Evolutionary conservation across 2,329 filamentous ascomycete genomes (phyloP), one percentile per base, ranked within the genome.

Genomic region (Arthrobotrys entomopaga): DNA sequence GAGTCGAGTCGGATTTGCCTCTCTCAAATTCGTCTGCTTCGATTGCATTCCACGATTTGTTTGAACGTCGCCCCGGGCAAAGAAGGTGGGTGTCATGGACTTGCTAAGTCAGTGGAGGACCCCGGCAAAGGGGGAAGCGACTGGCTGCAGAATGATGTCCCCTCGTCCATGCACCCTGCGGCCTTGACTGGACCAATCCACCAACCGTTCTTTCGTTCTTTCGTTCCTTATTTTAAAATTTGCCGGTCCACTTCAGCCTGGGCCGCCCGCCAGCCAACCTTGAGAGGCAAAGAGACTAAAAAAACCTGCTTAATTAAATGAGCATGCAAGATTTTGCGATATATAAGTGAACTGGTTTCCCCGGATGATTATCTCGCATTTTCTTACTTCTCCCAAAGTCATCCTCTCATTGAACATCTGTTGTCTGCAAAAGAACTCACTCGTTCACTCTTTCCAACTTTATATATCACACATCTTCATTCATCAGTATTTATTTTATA

Each of bases 161-260:
- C 42, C 8, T n/a, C 3, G 42, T n/a, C 42, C 15, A 26, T 53
- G 49, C 11, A 2, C 49, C 20, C 20, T 16, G n/a, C n/a, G n/a
- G n/a, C n/a, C n/a, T n/a, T n/a, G 34, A 24, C 40, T 43, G 29
- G 38, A 40, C 50, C 61, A 49, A 13, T 29, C 59, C 34, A 29
- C 34, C 16, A 40, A 34, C 20, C 19, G 40, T 22, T n/a, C n/a
- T n/a, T n/a, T 29, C 54, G 42, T 29, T 61, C 40, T 49, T 43
- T 34, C 58, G 65, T 70, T 70, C 58, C 58, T 58, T 64, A 70
- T 70, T 70, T 70, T 70, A 70, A 34, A 70, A 70, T 70, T 70
- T 70, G 65, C 65, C 58, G 50, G 65, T 50, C 58, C 29, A 49
- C 38, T 57, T 53, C 58, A 57, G 57, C 50, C 50, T 57, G 16